Evolutionary conservation across 257 asterid genomes (phyloP), one percentile per base, ranked within the genome.

Genomic region (Avicennia marina): DNA sequence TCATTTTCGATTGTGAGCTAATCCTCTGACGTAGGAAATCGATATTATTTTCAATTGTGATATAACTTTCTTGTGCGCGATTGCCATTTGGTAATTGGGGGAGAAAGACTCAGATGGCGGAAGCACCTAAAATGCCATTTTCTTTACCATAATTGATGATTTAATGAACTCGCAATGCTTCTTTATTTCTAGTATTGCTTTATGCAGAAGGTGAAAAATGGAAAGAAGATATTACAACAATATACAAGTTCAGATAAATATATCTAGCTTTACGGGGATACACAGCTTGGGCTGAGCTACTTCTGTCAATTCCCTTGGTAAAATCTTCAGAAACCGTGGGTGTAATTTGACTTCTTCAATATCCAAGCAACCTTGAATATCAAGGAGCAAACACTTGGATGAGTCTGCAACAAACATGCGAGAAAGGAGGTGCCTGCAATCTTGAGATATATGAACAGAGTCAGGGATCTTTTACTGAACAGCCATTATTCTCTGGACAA

Each of bases 301-400:
- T 41, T 80, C 80, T 1, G 77, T 68, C 6, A 78, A 25, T 17
- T 80, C 93, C 71, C 78, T 80, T 0, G 93, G 81, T 16, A 77
- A 72, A 53, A 78, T 83, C 77, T 75, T 80, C 33, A 83, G 72
- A 29, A 83, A 83, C 93, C 93, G 80, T 6, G 81, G 85, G 65
- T 83, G 93, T 32, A 72, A 62, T 43, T 78, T 83, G 56, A 80
- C 80, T 59, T 81, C 93, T 27, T 76, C 81, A 26, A 83, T 69
- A 29, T 11, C 78, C 42, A 4, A 13, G 16, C 40, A 53, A 33
- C 15, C 18, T 11, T 18, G 36, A 65, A 13, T 11, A 24, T 29
- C 29, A 21, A 55, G 27, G 9, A 24, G 26, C 9, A 51, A 34
- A 25, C 62, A 11, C 86, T 74, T 78, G 1, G 81, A 61, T 32